Evolutionary conservation across 768 basidiomycete genomes (phyloP).

Genomic region (Phylloporus scabripes): DNA sequence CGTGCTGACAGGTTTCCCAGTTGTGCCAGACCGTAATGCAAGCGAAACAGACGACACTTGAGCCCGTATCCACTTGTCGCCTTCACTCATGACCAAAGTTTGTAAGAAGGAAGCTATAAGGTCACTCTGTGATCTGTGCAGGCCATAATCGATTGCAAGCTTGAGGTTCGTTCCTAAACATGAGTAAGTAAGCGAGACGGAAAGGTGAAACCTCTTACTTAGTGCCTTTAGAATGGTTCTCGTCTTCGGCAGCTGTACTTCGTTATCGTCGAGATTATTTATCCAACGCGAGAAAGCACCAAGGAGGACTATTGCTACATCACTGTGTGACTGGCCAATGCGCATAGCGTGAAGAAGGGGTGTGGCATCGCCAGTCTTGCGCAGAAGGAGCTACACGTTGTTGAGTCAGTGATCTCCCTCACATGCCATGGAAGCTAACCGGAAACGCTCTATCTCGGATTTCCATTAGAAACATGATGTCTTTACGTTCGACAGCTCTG

Average conservation of each 20-base stretch:
- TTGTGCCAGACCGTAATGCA: slow-evolving; percentile 61
- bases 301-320: slow-evolving; percentile 80
- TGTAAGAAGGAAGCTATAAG: slow-evolving; percentile 91
- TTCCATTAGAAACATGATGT: slow-evolving; percentile 80
- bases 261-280: slow-evolving; percentile 80
- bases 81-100: slow-evolving; percentile 94
- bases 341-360: slow-evolving; percentile 90
- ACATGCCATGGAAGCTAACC: slow-evolving; percentile 39
- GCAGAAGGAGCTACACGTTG: slow-evolving; percentile 59
- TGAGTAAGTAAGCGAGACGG: slow-evolving; percentile 68
- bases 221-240: slow-evolving; percentile 71
- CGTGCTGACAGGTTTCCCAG: slow-evolving; percentile 67
- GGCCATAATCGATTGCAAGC: slow-evolving; percentile 84
- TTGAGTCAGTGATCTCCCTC: not conserved
- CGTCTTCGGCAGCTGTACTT: slow-evolving; percentile 63
- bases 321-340: slow-evolving; percentile 66
- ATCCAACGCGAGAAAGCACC: slow-evolving; percentile 92
- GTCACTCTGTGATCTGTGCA: slow-evolving; percentile 74
- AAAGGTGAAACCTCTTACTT: slow-evolving; percentile 63
- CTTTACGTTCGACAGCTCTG: slow-evolving; percentile 78
- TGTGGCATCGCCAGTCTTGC: slow-evolving; percentile 78
- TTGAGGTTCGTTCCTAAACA: slow-evolving; percentile 76
- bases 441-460: slow-evolving; percentile 74
- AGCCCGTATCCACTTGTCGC: slow-evolving; percentile 80
- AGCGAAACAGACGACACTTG: slow-evolving; percentile 64